Evolutionary conservation across 768 basidiomycete genomes (phyloP).

Genomic region (Xerocomus spinulosus): DNA sequence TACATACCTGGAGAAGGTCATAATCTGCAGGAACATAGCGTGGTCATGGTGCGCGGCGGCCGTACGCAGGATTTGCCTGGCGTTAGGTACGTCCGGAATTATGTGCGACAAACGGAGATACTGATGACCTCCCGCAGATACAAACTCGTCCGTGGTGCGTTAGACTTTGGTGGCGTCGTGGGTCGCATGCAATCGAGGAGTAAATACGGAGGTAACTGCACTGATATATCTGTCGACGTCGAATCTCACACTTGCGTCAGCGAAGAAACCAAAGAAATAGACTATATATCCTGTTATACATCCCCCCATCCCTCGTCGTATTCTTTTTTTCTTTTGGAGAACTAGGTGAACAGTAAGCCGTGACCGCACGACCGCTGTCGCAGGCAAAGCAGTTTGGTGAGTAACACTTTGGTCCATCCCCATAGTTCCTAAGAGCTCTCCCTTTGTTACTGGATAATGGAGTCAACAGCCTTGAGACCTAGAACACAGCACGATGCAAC

Average conservation of each 20-base stretch:
- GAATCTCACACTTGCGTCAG: constrained; percentile 35
- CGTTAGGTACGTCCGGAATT: constrained; percentile 64
- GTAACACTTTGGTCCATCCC: too few relatives aligned
- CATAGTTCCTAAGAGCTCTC: too few relatives aligned
- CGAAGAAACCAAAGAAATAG: constrained; percentile 84
- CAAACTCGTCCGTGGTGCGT: constrained; percentile 88
- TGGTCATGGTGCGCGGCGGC: constrained; percentile 92
- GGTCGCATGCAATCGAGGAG: constrained; percentile 78
- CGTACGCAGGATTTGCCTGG: constrained; percentile 97
- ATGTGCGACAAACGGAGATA: neutral
- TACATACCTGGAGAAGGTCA: constrained; percentile 98
- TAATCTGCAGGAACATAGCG: constrained; percentile 95
- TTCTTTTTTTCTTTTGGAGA: constrained; percentile 1
- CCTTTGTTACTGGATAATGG: too few relatives aligned
- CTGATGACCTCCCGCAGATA: constrained; percentile 52
- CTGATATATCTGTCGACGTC: neutral
- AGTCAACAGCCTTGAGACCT: too few relatives aligned
- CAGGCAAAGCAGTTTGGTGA: too few relatives aligned
- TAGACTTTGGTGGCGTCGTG: constrained; percentile 89
- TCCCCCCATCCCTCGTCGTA: neutral
- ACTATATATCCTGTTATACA: neutral
- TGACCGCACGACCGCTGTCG: too few relatives aligned
- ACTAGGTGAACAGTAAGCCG: too few relatives aligned
- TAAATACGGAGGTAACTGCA: constrained; percentile 78
- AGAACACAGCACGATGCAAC: too few relatives aligned